Base-by-base conservation (phyloP, 208 protist species). In the Crithidia thermophila region DNA sequence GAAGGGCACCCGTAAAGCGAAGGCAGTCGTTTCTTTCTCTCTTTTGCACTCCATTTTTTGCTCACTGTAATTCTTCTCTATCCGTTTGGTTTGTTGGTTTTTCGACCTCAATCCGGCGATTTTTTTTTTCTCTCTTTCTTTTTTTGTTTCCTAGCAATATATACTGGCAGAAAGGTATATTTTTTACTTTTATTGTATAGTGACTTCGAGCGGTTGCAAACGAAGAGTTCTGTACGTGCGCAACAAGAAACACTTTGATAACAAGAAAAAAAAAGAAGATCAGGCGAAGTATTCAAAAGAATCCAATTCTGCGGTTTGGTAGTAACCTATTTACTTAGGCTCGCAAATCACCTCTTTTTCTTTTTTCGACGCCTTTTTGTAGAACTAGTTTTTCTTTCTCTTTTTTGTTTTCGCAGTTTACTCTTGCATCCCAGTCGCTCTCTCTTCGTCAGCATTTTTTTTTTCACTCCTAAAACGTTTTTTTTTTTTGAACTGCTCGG, bases 81-180 rank as follows among this genome's bases (percentile, higher is more conserved):
- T 40, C 42, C 33, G 7, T 61, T 47, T 61, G 27, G 6, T 61
- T 59, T 4, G 23, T 43, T 43, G 1, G 2, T 11, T 50, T 52
- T 51, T 40, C 47, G 28, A 6, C 56, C 23, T 46, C 7, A 9
- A n/a, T n/a, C n/a, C n/a, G n/a, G n/a, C n/a, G n/a, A n/a, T n/a
- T 13, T 14, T n/a, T 20, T 36, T 61, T 65, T 59, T 28, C 58
- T 59, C 16, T 34, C 43, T 40, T 7, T 18, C 55, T 39, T 13
- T 50, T 50, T 50, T 50, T 28, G 4, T 28, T 50, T 50, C 3
- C 3, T 23, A 30, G 45, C 45, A 30, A 28, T 4, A 18, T 28
- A 18, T 30, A 49, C 13, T n/a, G n/a, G n/a, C n/a, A n/a, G 45
- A 49, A 49, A 49, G 45, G 21, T 49, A 30, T 4, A 13, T 20